A percentile compares a stretch with the other conserved stretches of the same genome.
Evolutionary conservation across 1,284 basidiomycete genomes (phyloP).

Genomic region (Schizophyllum commune): DNA sequence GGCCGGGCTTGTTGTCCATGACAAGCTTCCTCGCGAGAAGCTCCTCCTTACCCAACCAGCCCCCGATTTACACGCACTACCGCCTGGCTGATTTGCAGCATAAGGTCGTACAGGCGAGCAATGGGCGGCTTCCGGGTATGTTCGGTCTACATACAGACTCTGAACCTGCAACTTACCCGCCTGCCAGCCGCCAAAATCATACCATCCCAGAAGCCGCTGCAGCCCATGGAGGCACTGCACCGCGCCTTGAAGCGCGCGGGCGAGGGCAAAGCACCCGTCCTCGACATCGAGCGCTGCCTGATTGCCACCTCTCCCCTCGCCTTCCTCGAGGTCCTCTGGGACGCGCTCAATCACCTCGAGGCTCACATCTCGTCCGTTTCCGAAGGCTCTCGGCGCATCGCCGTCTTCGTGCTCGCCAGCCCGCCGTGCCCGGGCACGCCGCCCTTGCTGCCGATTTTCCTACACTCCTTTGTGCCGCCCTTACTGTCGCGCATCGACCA

Average conservation of each 20-base stretch:
- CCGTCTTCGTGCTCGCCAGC: conserved; percentile 55
- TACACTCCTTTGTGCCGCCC: conserved; percentile 54
- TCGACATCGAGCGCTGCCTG: conserved; percentile 60
- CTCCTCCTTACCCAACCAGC: conserved; percentile 10
- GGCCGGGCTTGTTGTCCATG: conserved; percentile 50
- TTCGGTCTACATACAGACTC: not conserved
- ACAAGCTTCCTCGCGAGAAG: conserved; percentile 27
- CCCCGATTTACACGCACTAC: conserved; percentile 25
- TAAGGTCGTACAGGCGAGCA: not conserved
- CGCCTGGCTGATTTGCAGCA: conserved; percentile 14
- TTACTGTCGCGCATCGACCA: conserved; percentile 51
- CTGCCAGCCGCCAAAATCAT: conserved; percentile 6
- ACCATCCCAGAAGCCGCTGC: conserved; percentile 23
- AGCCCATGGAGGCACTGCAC: conserved; percentile 45
- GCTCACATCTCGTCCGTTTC: conserved; percentile 46
- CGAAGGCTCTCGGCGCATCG: conserved; percentile 52
- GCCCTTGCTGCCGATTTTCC: conserved; percentile 64
- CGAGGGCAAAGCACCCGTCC: conserved; percentile 48
- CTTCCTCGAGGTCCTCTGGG: conserved; percentile 60
- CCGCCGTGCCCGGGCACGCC: conserved; percentile 44
- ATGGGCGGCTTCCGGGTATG: not conserved
- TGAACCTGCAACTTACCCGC: no score
- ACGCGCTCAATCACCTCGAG: conserved; percentile 42
- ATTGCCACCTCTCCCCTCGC: conserved; percentile 44
- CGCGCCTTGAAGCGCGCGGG: conserved; percentile 45